These are phyloP conservation scores for Colletotrichum aenigma DNA, from an alignment of 2,329 filamentous ascomycete genomes.

Conservation along the genomic window DNA sequence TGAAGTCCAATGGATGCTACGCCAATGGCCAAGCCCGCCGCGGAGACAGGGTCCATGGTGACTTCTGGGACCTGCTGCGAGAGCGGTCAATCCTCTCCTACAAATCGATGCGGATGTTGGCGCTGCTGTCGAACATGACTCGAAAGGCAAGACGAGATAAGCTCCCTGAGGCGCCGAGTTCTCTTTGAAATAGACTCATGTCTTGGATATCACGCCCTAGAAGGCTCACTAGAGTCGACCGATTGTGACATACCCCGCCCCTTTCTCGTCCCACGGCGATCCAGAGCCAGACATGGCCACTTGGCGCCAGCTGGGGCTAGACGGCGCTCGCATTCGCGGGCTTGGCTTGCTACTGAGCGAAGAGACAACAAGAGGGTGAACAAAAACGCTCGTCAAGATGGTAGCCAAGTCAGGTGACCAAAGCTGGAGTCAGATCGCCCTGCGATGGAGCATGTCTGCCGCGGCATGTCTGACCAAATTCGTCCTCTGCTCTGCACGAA, in stretches of 20 bases:
- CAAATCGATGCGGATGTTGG: neutral
- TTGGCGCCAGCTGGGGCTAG: neutral
- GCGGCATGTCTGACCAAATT: neutral
- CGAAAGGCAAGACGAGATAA: neutral
- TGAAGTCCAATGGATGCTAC: conserved; percentile 50
- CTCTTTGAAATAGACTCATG: neutral
- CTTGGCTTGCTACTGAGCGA: neutral
- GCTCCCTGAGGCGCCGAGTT: neutral
- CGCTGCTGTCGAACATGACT: neutral
- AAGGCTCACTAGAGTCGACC: neutral
- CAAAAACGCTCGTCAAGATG: neutral
- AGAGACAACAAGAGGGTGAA: neutral
- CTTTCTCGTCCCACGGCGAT: neutral
- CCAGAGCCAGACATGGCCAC: neutral
- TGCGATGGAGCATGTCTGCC: neutral
- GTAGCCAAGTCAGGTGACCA: neutral
- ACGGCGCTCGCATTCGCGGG: neutral
- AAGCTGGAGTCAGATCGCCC: neutral
- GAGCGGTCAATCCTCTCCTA: neutral
- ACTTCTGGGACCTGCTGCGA: neutral
- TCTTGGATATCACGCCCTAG: neutral
- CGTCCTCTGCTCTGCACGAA: neutral
- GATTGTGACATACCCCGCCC: neutral
- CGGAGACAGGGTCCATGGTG: conserved; percentile 47
- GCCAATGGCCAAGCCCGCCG: conserved; percentile 45